A percentile compares a stretch with the other conserved stretches of the same genome.
Evolutionary conservation across 1,139 yeast genomes (phyloP).

Genomic region (Hemisphaericaspora xylofermentans): DNA sequence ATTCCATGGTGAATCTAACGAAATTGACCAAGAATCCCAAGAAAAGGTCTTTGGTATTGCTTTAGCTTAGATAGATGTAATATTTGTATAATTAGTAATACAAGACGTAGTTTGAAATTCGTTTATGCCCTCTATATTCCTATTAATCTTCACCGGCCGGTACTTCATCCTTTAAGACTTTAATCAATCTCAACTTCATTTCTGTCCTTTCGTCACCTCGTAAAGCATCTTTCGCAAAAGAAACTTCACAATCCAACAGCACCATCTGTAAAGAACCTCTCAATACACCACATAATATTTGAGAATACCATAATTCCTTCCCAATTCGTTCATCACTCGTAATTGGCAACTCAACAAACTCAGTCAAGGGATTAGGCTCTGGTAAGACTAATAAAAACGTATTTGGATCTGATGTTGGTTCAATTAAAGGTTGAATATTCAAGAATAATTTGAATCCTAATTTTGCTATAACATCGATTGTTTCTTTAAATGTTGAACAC

Average conservation of each 20-base stretch:
- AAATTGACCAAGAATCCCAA: constrained; percentile 16
- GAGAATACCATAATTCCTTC: constrained; percentile 87
- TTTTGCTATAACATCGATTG: constrained; percentile 82
- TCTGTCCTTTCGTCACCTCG: constrained; percentile 87
- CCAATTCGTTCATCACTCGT: constrained; percentile 58
- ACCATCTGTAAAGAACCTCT: constrained; percentile 96
- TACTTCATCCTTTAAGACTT: constrained; percentile 84
- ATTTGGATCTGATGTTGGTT: constrained; percentile 68
- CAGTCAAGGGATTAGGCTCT: constrained; percentile 84
- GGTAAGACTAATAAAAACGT: constrained; percentile 70
- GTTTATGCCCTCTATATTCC: neutral
- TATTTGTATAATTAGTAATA: neutral
- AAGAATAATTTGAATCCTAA: constrained; percentile 89
- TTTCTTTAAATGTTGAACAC: constrained; percentile 77
- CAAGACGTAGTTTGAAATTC: neutral
- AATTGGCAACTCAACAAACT: constrained; percentile 89
- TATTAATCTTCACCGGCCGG: constrained; percentile 91
- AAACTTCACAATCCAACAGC: constrained; percentile 85
- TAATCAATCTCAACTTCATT: constrained; percentile 66
- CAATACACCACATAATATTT: constrained; percentile 83
- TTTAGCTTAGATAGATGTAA: constrained; percentile 3
- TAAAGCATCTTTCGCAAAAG: constrained; percentile 74
- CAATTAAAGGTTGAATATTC: constrained; percentile 73
- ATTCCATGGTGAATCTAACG: constrained; percentile 10
- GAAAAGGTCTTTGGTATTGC: constrained; percentile 12